Percentiles rank a stretch among this genome's conserved stretches.
phyloP scores from a whole-genome alignment of 345 rosid genomes.

The Lagerstroemia speciosa region DNA sequence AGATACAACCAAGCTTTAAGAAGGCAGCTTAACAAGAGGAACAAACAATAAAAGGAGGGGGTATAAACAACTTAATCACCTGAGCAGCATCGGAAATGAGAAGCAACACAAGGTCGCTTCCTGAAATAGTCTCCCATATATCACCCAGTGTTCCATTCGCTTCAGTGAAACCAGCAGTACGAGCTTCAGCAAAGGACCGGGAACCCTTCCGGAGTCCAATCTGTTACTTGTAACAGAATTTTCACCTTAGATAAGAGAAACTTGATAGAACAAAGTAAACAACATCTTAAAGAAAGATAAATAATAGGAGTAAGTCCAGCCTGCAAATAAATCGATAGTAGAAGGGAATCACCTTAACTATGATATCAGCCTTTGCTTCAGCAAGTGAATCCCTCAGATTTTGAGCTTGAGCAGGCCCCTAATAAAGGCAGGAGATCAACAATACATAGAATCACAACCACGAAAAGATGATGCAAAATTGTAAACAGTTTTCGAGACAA shows the following conservation, averaged over 20 bases:
- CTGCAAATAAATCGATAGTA: too few relatives aligned
- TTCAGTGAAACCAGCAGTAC: conserved; percentile 77
- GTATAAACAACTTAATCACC: conserved; percentile 21
- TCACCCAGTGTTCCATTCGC: conserved; percentile 82
- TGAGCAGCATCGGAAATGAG: conserved; percentile 94
- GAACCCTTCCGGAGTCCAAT: conserved; percentile 90
- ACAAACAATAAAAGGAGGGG: not conserved
- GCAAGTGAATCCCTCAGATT: conserved; percentile 83
- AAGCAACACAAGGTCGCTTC: conserved; percentile 80
- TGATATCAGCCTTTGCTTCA: conserved; percentile 74
- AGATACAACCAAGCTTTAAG: not conserved
- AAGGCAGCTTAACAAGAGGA: not conserved
- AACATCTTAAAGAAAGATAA: too few relatives aligned
- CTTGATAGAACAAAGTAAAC: too few relatives aligned
- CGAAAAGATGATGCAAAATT: too few relatives aligned
- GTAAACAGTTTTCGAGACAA: too few relatives aligned
- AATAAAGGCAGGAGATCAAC: not conserved
- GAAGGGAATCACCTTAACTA: conserved; percentile 58
- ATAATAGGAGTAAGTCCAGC: too few relatives aligned
- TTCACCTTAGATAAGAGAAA: too few relatives aligned
- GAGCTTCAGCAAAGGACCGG: conserved; percentile 79
- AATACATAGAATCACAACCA: not conserved
- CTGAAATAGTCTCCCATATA: conserved; percentile 77
- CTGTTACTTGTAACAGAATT: conserved; percentile 31
- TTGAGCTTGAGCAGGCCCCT: conserved; percentile 99